Evolutionary conservation across 768 basidiomycete genomes (phyloP).

Genomic region (Thelephora ganbajun): DNA sequence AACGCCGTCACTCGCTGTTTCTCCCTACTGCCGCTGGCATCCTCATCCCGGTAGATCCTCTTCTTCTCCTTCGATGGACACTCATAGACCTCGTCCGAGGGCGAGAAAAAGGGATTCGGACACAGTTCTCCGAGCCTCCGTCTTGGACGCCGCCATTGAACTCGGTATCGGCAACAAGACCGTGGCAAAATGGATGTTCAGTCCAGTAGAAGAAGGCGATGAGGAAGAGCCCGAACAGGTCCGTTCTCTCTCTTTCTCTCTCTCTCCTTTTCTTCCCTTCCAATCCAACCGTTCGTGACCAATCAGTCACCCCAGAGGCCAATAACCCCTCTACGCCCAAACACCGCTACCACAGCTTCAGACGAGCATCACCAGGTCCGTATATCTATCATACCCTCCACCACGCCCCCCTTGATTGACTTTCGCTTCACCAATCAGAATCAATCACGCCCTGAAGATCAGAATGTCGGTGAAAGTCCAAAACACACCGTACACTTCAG

Average conservation of each 20-base stretch:
- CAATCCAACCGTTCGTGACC: neutral
- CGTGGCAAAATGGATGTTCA: conserved; percentile 64
- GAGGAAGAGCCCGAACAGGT: conserved; percentile 28
- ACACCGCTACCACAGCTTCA: too few relatives aligned
- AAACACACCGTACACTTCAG: conserved; percentile 15
- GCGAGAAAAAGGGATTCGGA: conserved; percentile 12
- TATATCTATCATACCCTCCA: too few relatives aligned
- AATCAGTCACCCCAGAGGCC: conserved; percentile 4
- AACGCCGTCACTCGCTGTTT: neutral
- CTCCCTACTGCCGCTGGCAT: neutral
- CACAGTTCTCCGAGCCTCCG: conserved; percentile 55
- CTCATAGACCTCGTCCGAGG: neutral
- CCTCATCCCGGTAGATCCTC: too few relatives aligned
- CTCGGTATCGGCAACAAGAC: conserved; percentile 45
- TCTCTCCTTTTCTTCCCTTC: conserved; percentile 10
- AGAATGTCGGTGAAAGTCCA: neutral
- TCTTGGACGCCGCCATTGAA: conserved; percentile 58
- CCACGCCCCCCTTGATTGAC: too few relatives aligned
- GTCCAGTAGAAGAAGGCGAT: conserved; percentile 39
- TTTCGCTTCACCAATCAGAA: too few relatives aligned
- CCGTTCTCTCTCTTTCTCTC: conserved; percentile 5
- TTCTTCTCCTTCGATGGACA: neutral
- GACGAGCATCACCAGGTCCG: too few relatives aligned
- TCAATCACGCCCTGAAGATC: too few relatives aligned
- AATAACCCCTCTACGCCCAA: neutral